Conservation (phyloP, 2,329 filamentous ascomycete genomes). For the Ceratocystis eucalypticola region DNA sequence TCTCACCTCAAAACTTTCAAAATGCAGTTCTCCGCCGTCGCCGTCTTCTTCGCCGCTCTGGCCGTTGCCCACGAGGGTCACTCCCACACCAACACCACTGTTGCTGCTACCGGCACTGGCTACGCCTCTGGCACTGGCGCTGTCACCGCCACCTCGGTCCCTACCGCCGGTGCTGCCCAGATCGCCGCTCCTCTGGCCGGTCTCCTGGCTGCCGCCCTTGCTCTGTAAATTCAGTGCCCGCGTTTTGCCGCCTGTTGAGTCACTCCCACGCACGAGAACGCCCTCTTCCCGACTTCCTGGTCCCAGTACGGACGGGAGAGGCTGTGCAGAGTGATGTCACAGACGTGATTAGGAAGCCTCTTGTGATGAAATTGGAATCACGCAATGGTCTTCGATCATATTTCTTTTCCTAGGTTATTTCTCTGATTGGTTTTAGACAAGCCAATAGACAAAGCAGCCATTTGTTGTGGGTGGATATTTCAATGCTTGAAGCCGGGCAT, state of each 20-base stretch:
- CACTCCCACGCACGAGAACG: no score
- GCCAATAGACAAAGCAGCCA: no score
- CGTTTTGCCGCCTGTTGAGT: not conserved
- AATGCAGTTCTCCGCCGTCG: constrained; percentile 19
- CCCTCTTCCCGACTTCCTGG: not conserved
- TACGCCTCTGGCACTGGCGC: constrained; percentile 18
- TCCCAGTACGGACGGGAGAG: constrained; percentile 5
- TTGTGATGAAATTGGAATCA: not conserved
- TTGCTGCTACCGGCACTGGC: constrained; percentile 15
- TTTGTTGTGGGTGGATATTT: not conserved
- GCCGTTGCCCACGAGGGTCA: constrained; percentile 8
- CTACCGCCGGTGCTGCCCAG: constrained; percentile 19
- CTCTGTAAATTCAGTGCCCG: constrained; percentile 16
- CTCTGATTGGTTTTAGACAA: not conserved
- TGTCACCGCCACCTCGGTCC: constrained; percentile 16
- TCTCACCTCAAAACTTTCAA: constrained; percentile 3
- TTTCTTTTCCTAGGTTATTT: not conserved
- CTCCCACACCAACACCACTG: constrained; percentile 12
- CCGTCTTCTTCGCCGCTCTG: constrained; percentile 18
- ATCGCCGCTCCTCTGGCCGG: constrained; percentile 18
- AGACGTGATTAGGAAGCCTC: not conserved
- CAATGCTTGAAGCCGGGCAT: not conserved
- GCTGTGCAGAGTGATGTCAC: not conserved
- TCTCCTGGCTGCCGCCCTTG: constrained; percentile 18
- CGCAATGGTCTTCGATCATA: not conserved